Evolutionary conservation across 2,329 filamentous ascomycete species (phyloP).

Genomic region (Venturia aucupariae): DNA sequence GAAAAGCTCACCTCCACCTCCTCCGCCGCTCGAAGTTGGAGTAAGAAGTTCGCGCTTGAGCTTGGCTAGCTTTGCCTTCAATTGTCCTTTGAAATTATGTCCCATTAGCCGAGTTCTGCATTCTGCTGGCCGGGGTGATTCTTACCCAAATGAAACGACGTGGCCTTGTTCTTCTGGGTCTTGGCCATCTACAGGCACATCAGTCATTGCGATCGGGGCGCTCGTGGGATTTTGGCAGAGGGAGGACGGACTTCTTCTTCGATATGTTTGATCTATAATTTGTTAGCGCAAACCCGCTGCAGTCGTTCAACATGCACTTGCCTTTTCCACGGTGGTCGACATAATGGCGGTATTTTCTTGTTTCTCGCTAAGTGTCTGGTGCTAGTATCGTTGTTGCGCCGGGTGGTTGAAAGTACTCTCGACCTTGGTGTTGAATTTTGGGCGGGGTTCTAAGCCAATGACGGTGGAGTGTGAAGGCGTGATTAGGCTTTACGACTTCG

Average conservation of each 20-base stretch:
- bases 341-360: constrained; percentile 46
- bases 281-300: not conserved
- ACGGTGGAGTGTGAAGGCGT: not conserved
- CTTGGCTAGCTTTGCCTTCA: constrained; percentile 98
- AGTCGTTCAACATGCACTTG: constrained; percentile 30
- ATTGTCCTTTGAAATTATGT: constrained; percentile 53
- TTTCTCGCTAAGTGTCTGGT: not conserved
- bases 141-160: constrained; percentile 75
- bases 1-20: constrained; percentile 54
- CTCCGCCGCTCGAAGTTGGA: constrained; percentile 68
- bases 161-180: constrained; percentile 96
- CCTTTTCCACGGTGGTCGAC: constrained; percentile 97
- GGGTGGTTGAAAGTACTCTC: not conserved
- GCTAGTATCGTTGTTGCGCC: not conserved
- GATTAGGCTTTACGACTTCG: not conserved
- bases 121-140: not conserved
- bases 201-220: constrained; percentile 18
- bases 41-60: constrained; percentile 92
- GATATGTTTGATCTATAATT: constrained; percentile 79
- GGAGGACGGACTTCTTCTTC: constrained; percentile 72
- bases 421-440: not conserved
- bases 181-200: constrained; percentile 64
- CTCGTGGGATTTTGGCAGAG: constrained; percentile 17
- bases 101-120: constrained; percentile 18
- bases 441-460: not conserved